Evolutionary conservation across 805 yeast genomes (phyloP).

Genomic region (Cyberlindnera maclurae): DNA sequence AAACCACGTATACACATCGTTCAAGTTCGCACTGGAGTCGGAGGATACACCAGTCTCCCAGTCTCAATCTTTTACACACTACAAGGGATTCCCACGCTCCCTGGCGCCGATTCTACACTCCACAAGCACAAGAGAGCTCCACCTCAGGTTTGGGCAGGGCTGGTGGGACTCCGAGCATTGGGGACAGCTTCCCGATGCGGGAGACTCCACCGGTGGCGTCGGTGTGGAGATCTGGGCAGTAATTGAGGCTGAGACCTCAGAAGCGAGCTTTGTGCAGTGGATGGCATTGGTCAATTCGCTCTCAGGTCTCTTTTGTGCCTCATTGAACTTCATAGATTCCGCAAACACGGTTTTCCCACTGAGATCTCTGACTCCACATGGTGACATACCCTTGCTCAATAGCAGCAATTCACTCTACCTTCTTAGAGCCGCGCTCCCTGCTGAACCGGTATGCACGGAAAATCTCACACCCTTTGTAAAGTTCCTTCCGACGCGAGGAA

Average conservation of each 20-base stretch:
- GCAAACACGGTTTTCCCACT: slow-evolving; percentile 68
- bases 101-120: slow-evolving; percentile 68
- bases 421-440: slow-evolving; percentile 81
- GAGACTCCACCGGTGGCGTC: slow-evolving; percentile 76
- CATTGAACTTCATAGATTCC: slow-evolving; percentile 79
- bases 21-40: slow-evolving; percentile 60
- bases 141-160: slow-evolving; percentile 85
- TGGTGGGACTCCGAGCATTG: slow-evolving; percentile 89
- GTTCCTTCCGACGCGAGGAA: slow-evolving; percentile 85
- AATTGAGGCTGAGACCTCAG: slow-evolving; percentile 53
- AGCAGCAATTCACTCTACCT: slow-evolving; percentile 39
- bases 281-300: slow-evolving; percentile 59
- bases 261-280: slow-evolving; percentile 63
- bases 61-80: slow-evolving; percentile 33
- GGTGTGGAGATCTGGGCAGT: slow-evolving; percentile 94
- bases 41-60: slow-evolving; percentile 28
- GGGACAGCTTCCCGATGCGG: slow-evolving; percentile 76
- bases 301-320: slow-evolving; percentile 93
- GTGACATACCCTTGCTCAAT: slow-evolving; percentile 24
- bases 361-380: slow-evolving; percentile 26
- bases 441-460: slow-evolving; percentile 95
- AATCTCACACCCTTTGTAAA: slow-evolving; percentile 91
- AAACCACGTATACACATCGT: slow-evolving; percentile 62
- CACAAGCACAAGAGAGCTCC: slow-evolving; percentile 67
- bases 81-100: slow-evolving; percentile 70